Percentiles rank a stretch among this genome's conserved stretches.
Conservation (phyloP, 164 flowering plant genomes). For the Echeveria elegans region DNA sequence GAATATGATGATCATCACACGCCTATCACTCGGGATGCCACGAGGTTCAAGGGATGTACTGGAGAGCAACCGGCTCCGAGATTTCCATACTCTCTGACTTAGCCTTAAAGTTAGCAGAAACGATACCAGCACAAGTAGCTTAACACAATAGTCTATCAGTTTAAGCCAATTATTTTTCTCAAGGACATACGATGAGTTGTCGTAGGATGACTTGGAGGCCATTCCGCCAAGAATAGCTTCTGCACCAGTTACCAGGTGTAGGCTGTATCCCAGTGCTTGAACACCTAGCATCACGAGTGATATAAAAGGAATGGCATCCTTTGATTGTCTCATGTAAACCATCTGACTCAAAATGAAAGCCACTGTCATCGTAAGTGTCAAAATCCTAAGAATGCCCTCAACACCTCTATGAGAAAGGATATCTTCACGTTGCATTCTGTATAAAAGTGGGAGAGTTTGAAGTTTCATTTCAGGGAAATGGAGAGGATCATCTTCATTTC, state of each 20-base stretch:
- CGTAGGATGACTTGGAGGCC: slow-evolving; percentile 30
- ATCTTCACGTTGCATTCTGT: slow-evolving; percentile 62
- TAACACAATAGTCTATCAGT: slow-evolving; percentile 47
- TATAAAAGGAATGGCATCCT: slow-evolving; percentile 55
- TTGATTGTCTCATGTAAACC: slow-evolving; percentile 38
- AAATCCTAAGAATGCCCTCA: slow-evolving; percentile 63
- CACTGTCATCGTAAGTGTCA: slow-evolving; percentile 65
- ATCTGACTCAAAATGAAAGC: slow-evolving; percentile 57
- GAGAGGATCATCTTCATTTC: slow-evolving; percentile 72
- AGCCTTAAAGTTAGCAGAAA: slow-evolving; percentile 66
- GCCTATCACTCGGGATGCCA: slow-evolving; percentile 64
- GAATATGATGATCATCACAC: slow-evolving; percentile 35
- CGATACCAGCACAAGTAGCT: slow-evolving; percentile 56
- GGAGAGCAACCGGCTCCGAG: slow-evolving; percentile 52
- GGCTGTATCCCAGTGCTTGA: slow-evolving; percentile 72
- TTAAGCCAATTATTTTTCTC: slow-evolving; percentile 39
- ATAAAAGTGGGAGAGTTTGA: slow-evolving; percentile 59
- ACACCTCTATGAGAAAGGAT: slow-evolving; percentile 60
- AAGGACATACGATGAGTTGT: slow-evolving; percentile 31
- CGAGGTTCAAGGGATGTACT: slow-evolving; percentile 52
- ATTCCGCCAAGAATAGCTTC: slow-evolving; percentile 48
- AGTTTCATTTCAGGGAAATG: slow-evolving; percentile 43
- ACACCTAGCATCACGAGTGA: slow-evolving; percentile 82
- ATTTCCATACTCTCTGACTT: slow-evolving; percentile 76
- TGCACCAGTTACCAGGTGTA: slow-evolving; percentile 71